Evolutionary conservation across 768 basidiomycete species (phyloP), one percentile per base, ranked within the genome.

Genomic region (Boletus reticuloceps): DNA sequence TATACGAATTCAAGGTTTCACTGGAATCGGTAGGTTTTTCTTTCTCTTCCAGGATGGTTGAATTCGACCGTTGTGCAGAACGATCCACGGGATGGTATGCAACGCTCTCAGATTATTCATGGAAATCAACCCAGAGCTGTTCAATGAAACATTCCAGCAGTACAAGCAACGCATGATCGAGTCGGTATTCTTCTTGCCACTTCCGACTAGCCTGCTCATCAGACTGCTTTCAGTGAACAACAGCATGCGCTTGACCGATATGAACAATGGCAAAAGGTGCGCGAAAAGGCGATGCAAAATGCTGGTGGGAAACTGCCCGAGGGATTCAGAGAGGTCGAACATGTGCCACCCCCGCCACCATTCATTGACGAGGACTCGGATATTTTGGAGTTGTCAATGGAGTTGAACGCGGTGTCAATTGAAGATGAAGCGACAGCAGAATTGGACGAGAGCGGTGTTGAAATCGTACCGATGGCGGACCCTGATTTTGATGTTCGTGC

Each of bases 41-140:
- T 36, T 39, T 52, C 38, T 47, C 6, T 48, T 27, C 48, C 14
- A 41, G 12, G 27, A 57, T 10, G 37, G 22, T 22, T n/a, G 20
- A 52, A 51, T 55, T 44, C 54, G 36, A 67, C 52, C 44, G 34
- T 51, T 39, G 22, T 16, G 57, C 63, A 98, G 95, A 59, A 98
- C 97, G 44, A 99, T 98, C 64, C 96, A 99, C 62, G 93, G 92
- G 58, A 95, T 98, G 92, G 95, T 98, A 29, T 99, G 97, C 75
- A 98, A 98, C 69, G 97, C 97, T 2, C 77, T 99, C 69, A 98
- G 96, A 72, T 71, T 98, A 54, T 97, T 98, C 76, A 98, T 98
- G 95, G 97, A 99, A 72, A 93, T 98, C 69, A 98, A 98, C 68
- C 91, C 94, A 0, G 92, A 96, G 67, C 75, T 98, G 22, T 99